Evolutionary conservation across 2,329 filamentous ascomycete species (phyloP).

Genomic region (Colletotrichum sp.): DNA sequence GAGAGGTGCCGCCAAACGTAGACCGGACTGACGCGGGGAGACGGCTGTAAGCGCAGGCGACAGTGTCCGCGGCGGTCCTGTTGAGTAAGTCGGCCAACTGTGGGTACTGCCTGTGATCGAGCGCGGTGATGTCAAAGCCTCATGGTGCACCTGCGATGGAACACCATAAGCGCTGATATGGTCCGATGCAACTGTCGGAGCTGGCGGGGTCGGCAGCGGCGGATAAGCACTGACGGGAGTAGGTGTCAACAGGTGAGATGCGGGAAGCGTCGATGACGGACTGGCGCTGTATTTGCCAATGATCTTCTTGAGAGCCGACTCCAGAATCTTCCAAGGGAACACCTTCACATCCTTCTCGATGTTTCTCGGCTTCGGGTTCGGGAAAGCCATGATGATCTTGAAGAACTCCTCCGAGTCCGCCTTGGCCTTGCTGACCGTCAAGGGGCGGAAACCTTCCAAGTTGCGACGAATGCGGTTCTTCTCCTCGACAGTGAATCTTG

Average conservation of each 20-base stretch:
- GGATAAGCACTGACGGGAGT: slow-evolving; percentile 43
- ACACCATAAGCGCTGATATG: slow-evolving; percentile 43
- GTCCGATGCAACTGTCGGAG: slow-evolving; percentile 37
- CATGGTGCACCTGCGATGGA: slow-evolving; percentile 45
- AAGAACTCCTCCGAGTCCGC: slow-evolving; percentile 95
- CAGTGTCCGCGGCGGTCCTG: slow-evolving; percentile 44
- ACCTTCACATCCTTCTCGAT: slow-evolving; percentile 99
- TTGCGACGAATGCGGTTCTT: slow-evolving; percentile 98
- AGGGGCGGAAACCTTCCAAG: slow-evolving; percentile 88
- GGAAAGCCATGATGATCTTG: slow-evolving; percentile 98
- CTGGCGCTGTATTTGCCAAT: slow-evolving; percentile 89
- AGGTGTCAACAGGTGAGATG: slow-evolving; percentile 46
- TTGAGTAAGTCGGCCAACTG: slow-evolving; percentile 53
- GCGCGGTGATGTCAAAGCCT: slow-evolving; percentile 57
- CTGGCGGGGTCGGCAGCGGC: slow-evolving; percentile 52
- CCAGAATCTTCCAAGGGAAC: slow-evolving; percentile 93
- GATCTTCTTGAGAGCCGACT: slow-evolving; percentile 92
- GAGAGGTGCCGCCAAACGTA: slow-evolving; percentile 29
- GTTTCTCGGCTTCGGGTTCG: slow-evolving; percentile 91
- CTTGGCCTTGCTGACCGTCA: slow-evolving; percentile 94
- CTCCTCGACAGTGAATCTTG: slow-evolving; percentile 92
- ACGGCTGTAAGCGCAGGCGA: slow-evolving; percentile 44
- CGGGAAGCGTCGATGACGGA: slow-evolving; percentile 42
- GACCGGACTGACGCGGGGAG: slow-evolving; percentile 31
- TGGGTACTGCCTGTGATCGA: slow-evolving; percentile 53